Evolutionary conservation across 371 early-diverging fungal genomes (phyloP).

Genomic region (Basidiobolus meristosporus): DNA sequence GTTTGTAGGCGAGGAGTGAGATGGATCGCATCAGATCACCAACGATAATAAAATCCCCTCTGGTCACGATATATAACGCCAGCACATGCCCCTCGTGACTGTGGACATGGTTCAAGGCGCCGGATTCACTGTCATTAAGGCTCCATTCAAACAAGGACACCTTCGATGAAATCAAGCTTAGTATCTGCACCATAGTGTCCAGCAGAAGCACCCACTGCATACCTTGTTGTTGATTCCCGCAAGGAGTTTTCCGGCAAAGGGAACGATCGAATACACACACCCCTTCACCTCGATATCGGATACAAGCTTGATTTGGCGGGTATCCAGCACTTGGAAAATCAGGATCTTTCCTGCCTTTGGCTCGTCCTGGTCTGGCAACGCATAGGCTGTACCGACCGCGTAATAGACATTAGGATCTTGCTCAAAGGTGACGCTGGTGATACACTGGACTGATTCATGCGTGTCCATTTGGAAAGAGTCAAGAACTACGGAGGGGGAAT

Average conservation of each 20-base stretch:
- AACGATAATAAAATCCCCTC: constrained; percentile 50
- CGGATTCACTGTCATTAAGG: constrained; percentile 7
- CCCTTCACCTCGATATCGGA: no score
- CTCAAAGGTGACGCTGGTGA: constrained; percentile 1
- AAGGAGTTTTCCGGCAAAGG: constrained; percentile 23
- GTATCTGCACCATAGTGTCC: constrained; percentile 1
- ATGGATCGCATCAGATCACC: constrained; percentile 78
- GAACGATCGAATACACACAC: no score
- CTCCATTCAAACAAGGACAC: no score
- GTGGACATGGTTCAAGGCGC: constrained; percentile 4
- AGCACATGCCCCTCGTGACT: constrained; percentile 6
- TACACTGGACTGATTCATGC: neutral
- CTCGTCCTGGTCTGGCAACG: no score
- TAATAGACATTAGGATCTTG: neutral
- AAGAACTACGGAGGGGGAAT: neutral
- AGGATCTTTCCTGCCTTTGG: no score
- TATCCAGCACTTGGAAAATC: no score
- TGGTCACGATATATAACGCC: constrained; percentile 18
- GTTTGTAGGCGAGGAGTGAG: constrained; percentile 27
- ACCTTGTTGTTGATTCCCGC: constrained; percentile 32
- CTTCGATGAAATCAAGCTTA: constrained; percentile 16
- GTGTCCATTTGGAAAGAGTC: neutral
- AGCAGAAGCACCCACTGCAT: neutral
- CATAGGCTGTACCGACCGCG: neutral
- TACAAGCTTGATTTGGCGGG: no score